phyloP scores from a whole-genome alignment of 1,284 basidiomycete species.

The Naganishia liquefaciens region DNA sequence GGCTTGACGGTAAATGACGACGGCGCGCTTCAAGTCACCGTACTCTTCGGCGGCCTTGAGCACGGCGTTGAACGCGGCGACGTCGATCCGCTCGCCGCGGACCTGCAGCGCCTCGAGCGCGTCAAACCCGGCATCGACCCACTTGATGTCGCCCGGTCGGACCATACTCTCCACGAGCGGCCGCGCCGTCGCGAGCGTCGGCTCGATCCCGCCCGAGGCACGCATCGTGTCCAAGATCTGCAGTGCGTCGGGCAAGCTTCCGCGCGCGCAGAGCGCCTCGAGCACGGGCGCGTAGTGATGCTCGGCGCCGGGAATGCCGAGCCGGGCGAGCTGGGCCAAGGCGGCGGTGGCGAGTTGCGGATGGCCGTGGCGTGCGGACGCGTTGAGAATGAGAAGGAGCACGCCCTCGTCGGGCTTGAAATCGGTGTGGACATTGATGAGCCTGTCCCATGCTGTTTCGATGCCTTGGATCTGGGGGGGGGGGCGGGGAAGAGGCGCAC shows the following conservation, averaged over 20 bases:
- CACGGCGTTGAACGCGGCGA: conserved; percentile 65
- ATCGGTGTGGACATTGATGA: conserved; percentile 58
- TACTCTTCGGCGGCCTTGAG: conserved; percentile 65
- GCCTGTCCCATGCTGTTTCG: conserved; percentile 63
- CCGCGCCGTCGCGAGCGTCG: conserved; percentile 41
- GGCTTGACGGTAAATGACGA: conserved; percentile 71
- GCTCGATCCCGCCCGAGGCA: conserved; percentile 38
- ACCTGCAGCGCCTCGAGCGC: conserved; percentile 64
- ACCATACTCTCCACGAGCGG: conserved; percentile 60
- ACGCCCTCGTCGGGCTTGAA: conserved; percentile 72
- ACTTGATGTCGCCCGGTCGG: conserved; percentile 58
- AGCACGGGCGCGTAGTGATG: conserved; percentile 51
- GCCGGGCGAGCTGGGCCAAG: conserved; percentile 60
- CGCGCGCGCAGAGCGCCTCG: conserved; percentile 48
- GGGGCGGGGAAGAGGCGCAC: neutral
- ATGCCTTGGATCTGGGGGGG: conserved; percentile 65
- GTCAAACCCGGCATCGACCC: conserved; percentile 64
- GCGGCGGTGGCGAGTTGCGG: conserved; percentile 68
- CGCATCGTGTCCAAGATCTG: conserved; percentile 44
- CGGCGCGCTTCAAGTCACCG: conserved; percentile 70
- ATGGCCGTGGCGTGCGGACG: conserved; percentile 69
- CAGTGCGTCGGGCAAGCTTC: conserved; percentile 48
- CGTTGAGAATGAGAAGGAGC: conserved; percentile 67
- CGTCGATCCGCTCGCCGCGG: conserved; percentile 61
- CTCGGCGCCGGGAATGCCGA: conserved; percentile 63